Evolutionary conservation across 2,329 filamentous ascomycete genomes (phyloP).

Genomic region (Boeremia exigua): DNA sequence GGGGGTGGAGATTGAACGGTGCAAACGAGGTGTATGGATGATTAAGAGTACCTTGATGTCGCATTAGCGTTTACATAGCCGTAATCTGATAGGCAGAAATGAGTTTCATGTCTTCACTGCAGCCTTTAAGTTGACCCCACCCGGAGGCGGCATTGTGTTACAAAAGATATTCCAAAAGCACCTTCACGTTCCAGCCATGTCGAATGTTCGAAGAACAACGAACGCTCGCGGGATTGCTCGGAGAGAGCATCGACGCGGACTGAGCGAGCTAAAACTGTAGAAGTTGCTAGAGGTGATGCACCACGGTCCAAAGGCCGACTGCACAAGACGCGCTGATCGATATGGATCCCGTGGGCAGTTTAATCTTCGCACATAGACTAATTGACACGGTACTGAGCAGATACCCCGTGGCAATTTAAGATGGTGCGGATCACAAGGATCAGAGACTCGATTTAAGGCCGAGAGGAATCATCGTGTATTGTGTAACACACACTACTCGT

Average conservation of each 20-base stretch:
- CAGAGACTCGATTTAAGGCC: constrained; percentile 1
- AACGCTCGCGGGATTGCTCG: constrained; percentile 20
- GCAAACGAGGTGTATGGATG: not conserved
- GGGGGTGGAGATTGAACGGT: constrained; percentile 29
- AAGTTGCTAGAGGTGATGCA: constrained; percentile 35
- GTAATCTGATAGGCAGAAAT: not conserved
- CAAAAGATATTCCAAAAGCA: constrained; percentile 33
- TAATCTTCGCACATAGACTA: constrained; percentile 93
- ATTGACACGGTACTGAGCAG: constrained; percentile 82
- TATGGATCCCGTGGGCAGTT: constrained; percentile 43
- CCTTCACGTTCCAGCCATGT: constrained; percentile 31
- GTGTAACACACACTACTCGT: constrained; percentile 42
- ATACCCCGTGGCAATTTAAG: constrained; percentile 89
- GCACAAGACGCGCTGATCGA: constrained; percentile 45
- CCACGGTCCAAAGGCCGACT: constrained; percentile 36
- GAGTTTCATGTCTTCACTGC: not conserved
- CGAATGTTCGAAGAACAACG: constrained; percentile 17
- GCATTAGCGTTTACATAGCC: constrained; percentile 1
- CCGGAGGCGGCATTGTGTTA: not conserved
- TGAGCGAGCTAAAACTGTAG: constrained; percentile 30
- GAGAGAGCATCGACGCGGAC: not conserved
- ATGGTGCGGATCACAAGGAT: constrained; percentile 69
- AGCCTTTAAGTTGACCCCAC: not conserved
- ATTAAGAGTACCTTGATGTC: constrained; percentile 14
- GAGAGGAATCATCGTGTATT: constrained; percentile 12